These are phyloP conservation scores for Rhizophlyctis rosea DNA, from an alignment of 192 early-diverging fungal genomes.

Conservation along the genomic window DNA sequence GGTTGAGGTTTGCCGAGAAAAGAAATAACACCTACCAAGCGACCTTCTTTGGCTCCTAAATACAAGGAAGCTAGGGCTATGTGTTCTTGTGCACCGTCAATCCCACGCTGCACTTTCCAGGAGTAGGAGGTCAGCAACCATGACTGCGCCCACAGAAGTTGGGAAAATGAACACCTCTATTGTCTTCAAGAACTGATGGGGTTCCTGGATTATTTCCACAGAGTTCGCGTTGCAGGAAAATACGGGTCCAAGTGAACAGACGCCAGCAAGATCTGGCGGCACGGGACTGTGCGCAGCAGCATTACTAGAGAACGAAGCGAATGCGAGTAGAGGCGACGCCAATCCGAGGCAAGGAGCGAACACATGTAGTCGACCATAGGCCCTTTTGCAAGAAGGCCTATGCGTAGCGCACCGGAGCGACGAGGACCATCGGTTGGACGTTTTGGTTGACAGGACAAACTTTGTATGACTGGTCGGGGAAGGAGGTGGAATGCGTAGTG, in stretches of 20 bases:
- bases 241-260: slow-evolving; percentile 3
- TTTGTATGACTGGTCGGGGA: no score
- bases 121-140: neutral
- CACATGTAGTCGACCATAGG: no score
- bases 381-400: no score
- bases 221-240: slow-evolving; percentile 16
- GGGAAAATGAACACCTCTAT: slow-evolving; percentile 9
- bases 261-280: no score
- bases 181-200: slow-evolving; percentile 44
- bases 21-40: slow-evolving; percentile 57
- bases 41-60: slow-evolving; percentile 75
- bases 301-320: no score
- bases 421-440: no score
- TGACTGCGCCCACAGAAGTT: neutral
- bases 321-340: no score
- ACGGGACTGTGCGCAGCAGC: no score
- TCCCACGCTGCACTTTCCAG: slow-evolving; percentile 51
- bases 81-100: slow-evolving; percentile 62
- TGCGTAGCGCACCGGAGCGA: no score
- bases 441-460: no score
- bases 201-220: slow-evolving; percentile 49
- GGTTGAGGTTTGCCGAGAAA: neutral
- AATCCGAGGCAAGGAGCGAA: no score
- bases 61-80: slow-evolving; percentile 90
- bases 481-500: no score